These are phyloP conservation scores for Populus simonii DNA, from an alignment of 345 rosid species.

Conservation along the genomic window DNA sequence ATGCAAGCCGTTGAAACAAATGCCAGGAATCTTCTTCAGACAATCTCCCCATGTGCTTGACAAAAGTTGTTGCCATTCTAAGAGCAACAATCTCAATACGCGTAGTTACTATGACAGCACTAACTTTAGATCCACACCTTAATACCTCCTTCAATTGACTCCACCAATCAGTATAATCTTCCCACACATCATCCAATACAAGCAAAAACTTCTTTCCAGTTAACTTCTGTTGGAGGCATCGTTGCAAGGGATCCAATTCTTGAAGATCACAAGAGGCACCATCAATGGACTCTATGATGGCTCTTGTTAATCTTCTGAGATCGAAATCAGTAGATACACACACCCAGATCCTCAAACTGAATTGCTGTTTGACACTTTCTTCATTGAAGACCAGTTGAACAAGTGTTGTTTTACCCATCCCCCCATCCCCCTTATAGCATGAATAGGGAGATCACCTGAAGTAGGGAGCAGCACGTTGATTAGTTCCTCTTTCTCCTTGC, in stretches of 20 bases:
- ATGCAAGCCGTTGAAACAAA: not conserved
- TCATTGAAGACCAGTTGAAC: conserved; percentile 4
- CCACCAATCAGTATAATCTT: not conserved
- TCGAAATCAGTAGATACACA: conserved; percentile 5
- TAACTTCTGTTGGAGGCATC: not conserved
- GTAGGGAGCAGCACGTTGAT: not conserved
- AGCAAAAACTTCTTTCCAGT: conserved; percentile 1
- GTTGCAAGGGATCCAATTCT: conserved; percentile 5
- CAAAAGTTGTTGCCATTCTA: not conserved
- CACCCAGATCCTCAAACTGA: not conserved
- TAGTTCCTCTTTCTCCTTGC: not conserved
- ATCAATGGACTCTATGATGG: not conserved
- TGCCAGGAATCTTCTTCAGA: conserved; percentile 12
- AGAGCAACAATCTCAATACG: not conserved
- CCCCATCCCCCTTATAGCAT: conserved; percentile 5
- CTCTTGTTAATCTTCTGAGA: not conserved
- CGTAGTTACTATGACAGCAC: not conserved
- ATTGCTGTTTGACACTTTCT: not conserved
- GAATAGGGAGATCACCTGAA: not conserved
- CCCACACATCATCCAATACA: conserved; percentile 11
- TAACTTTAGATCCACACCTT: not conserved
- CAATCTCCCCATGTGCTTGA: not conserved
- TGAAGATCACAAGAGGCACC: not conserved
- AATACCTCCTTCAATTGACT: not conserved
- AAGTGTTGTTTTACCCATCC: not conserved